Evolutionary conservation across 768 basidiomycete species (phyloP).

Genomic region (Xanthoconium stramineum): DNA sequence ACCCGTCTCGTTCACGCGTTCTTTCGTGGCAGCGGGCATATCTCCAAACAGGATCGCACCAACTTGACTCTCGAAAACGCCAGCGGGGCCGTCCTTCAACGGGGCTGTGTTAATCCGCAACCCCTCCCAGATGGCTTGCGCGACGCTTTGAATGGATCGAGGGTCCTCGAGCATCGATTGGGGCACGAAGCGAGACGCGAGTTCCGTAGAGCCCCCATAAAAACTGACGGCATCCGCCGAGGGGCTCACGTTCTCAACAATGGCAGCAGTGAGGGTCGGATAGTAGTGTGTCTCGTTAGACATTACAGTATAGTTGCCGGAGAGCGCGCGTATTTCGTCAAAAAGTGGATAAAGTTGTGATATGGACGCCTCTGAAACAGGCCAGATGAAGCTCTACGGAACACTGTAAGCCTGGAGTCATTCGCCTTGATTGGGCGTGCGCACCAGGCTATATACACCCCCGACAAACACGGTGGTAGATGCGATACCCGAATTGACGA

Average conservation of each 20-base stretch:
- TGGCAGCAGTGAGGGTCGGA: slow-evolving; percentile 8
- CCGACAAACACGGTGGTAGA: background rate
- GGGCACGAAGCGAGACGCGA: slow-evolving; percentile 17
- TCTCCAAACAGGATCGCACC: slow-evolving; percentile 8
- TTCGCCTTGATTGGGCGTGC: background rate
- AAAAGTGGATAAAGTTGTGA: slow-evolving; percentile 14
- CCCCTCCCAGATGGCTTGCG: slow-evolving; percentile 20
- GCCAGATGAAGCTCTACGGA: slow-evolving; percentile 12
- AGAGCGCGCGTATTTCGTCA: slow-evolving; percentile 10
- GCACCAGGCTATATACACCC: slow-evolving; percentile 6
- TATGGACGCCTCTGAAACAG: background rate
- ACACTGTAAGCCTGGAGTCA: background rate
- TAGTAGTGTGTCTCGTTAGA: slow-evolving; percentile 14
- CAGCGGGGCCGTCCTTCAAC: background rate
- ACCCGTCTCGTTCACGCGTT: slow-evolving; percentile 12
- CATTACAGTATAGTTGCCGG: slow-evolving; percentile 8
- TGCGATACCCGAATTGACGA: slow-evolving; percentile 10
- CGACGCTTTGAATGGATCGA: slow-evolving; percentile 3
- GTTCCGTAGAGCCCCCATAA: slow-evolving; percentile 10
- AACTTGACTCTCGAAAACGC: background rate
- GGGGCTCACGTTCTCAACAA: slow-evolving; percentile 3
- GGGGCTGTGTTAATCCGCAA: slow-evolving; percentile 1
- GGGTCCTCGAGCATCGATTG: slow-evolving; percentile 6
- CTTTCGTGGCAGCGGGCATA: slow-evolving; percentile 9
- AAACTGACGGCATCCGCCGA: slow-evolving; percentile 3